Base-by-base conservation (phyloP, 495 filamentous ascomycete genomes). In the Copromyces sp. region DNA sequence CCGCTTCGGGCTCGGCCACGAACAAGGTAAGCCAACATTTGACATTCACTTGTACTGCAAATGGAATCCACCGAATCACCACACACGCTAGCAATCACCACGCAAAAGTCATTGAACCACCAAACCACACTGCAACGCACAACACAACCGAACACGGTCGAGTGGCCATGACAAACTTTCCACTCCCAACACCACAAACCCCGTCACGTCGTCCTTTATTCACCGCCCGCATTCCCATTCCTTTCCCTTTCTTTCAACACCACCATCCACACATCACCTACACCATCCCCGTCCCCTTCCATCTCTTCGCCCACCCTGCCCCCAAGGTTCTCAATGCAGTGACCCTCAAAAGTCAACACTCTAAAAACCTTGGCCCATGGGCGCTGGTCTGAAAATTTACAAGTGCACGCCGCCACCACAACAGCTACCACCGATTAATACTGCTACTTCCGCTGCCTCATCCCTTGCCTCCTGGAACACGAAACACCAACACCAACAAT, bases 1-100 rank as follows among this genome's bases (percentile, higher is more conserved):
- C 53, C 6, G 53, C 53, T 61, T 61, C 53, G 53, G 53, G 53
- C 53, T 35, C 53, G 53, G 53, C 53, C 53, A 61, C 24, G 12
- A 65, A 65, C 53, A 83, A 81, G 82, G 78, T 79, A 76, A 77
- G 81, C 75, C 75, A 75, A 42, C 44, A 69, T 9, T 40, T 40
- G 39, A 40, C 39, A 29, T 61, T 61, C 24, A 32, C 47, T 37
- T 37, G 35, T 59, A 53, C 24, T 29, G 47, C 47, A 59, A 29
- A 59, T 59, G 47, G 24, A 59, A 59, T 59, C 47, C 47, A 59
- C 53, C 53, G 53, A 35, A 65, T 61, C 53, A 61, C 24, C 53
- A 61, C 45, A n/a, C 45, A 53, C 53, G 16, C 53, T 61, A 61
- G 24, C 53, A 35, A 61, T 61, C 53, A 61, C 53, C 20, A 61